Conservation (phyloP, 805 yeast species). For the Kluyveromyces nonfermentans region DNA sequence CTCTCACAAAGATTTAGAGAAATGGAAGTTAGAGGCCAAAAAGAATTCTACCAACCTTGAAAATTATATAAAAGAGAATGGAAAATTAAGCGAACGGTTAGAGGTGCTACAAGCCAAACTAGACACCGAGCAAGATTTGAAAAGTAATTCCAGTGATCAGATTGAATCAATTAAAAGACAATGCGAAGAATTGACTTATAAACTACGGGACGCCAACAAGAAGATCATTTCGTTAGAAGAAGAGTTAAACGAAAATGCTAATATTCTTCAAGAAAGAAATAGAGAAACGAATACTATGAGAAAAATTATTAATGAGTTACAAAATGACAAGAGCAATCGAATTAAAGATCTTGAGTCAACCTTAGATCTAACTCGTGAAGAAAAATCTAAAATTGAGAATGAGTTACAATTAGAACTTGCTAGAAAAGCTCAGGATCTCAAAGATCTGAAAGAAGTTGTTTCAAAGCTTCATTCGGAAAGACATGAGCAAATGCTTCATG, state of each 20-base stretch:
- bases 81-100: slow-evolving; percentile 34
- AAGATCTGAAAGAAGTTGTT: slow-evolving; percentile 43
- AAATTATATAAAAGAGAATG: slow-evolving; percentile 32
- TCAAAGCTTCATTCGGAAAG: slow-evolving; percentile 32
- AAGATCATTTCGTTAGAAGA: slow-evolving; percentile 65
- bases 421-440: slow-evolving; percentile 56
- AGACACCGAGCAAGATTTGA: slow-evolving; percentile 30
- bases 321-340: slow-evolving; percentile 44
- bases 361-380: slow-evolving; percentile 45
- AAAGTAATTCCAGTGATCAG: slow-evolving; percentile 34
- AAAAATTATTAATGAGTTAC: slow-evolving; percentile 56
- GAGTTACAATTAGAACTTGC: slow-evolving; percentile 41
- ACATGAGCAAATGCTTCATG: slow-evolving; percentile 32
- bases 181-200: slow-evolving; percentile 61
- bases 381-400: slow-evolving; percentile 49
- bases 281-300: slow-evolving; percentile 70
- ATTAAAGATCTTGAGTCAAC: slow-evolving; percentile 48
- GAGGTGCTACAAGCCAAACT: slow-evolving; percentile 32
- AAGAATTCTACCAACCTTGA: slow-evolving; percentile 31
- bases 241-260: slow-evolving; percentile 68
- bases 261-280: slow-evolving; percentile 67
- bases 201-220: slow-evolving; percentile 53
- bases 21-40: slow-evolving; percentile 30
- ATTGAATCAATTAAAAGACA: slow-evolving; percentile 50
- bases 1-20: slow-evolving; percentile 32